Evolutionary conservation across 2,329 filamentous ascomycete species (phyloP).

Genomic region (Ambrosiella beaveri): DNA sequence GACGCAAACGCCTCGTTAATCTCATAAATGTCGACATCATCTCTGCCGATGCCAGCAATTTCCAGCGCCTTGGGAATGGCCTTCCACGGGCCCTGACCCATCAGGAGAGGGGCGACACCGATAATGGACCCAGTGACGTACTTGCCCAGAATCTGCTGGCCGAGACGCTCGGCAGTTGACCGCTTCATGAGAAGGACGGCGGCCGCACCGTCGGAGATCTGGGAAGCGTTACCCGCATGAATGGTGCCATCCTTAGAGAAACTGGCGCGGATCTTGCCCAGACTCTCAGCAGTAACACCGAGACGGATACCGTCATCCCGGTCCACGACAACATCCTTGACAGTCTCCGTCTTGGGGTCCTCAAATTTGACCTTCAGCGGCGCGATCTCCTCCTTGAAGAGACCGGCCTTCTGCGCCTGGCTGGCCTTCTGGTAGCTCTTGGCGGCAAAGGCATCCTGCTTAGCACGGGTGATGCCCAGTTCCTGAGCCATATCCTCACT

Average conservation of each 20-base stretch:
- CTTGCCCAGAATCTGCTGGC: conserved; percentile 82
- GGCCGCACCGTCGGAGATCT: conserved; percentile 89
- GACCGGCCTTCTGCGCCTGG: conserved; percentile 69
- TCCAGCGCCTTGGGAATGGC: conserved; percentile 84
- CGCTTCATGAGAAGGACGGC: conserved; percentile 94
- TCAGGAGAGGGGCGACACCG: conserved; percentile 80
- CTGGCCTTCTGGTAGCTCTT: conserved; percentile 77
- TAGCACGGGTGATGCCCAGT: conserved; percentile 48
- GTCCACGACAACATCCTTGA: conserved; percentile 63
- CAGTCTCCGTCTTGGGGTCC: conserved; percentile 79
- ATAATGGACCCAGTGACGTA: conserved; percentile 73
- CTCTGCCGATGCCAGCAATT: conserved; percentile 68
- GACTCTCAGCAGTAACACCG: conserved; percentile 70
- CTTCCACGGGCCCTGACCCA: conserved; percentile 92
- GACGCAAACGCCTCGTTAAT: conserved; percentile 98
- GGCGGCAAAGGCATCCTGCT: conserved; percentile 91
- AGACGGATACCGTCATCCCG: conserved; percentile 76
- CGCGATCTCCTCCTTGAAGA: conserved; percentile 82
- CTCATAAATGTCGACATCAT: conserved; percentile 93
- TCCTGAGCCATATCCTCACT: conserved; percentile 93
- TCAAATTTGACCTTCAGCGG: conserved; percentile 75
- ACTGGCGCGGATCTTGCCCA: conserved; percentile 79
- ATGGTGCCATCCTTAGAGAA: conserved; percentile 87
- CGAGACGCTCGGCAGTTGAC: conserved; percentile 70
- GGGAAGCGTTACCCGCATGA: conserved; percentile 89